Conservation (phyloP, 1,139 yeast species). For the Yamadazyma trypodendri region DNA sequence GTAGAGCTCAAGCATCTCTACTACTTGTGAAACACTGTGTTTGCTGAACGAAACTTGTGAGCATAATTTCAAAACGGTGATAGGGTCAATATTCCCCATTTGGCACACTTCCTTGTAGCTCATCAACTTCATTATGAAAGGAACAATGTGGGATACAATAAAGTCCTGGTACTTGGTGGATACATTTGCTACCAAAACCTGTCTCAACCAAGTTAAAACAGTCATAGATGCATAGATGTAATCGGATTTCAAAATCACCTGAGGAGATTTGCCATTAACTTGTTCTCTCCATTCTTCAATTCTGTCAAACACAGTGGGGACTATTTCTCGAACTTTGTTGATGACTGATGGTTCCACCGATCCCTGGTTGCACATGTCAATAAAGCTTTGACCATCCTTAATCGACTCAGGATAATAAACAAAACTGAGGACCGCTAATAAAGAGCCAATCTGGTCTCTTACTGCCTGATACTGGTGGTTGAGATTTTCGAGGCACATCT, state of each 20-base stretch:
- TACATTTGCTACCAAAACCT: slow-evolving; percentile 41
- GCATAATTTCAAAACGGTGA: slow-evolving; percentile 49
- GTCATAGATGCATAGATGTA: slow-evolving; percentile 51
- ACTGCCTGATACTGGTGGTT: slow-evolving; percentile 74
- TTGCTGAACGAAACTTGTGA: slow-evolving; percentile 59
- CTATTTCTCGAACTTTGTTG: slow-evolving; percentile 5
- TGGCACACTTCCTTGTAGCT: slow-evolving; percentile 81
- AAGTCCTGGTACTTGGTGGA: slow-evolving; percentile 39
- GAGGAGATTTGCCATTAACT: slow-evolving; percentile 36
- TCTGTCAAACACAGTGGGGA: slow-evolving; percentile 39
- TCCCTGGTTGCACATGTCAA: slow-evolving; percentile 33
- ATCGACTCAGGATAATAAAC: slow-evolving; percentile 53
- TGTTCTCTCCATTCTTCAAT: slow-evolving; percentile 45
- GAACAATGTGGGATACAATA: slow-evolving; percentile 53
- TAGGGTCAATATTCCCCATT: slow-evolving; percentile 63
- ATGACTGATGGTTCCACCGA: slow-evolving; percentile 15
- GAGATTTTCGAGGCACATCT: slow-evolving; percentile 48
- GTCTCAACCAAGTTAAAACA: slow-evolving; percentile 41
- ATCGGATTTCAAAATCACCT: slow-evolving; percentile 45
- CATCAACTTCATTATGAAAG: slow-evolving; percentile 66
- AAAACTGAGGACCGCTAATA: slow-evolving; percentile 57
- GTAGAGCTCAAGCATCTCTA: slow-evolving; percentile 50
- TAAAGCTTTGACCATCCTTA: slow-evolving; percentile 41
- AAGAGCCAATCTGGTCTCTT: slow-evolving; percentile 67
- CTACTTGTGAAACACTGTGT: slow-evolving; percentile 42